Conservation (phyloP, 2,329 filamentous ascomycete species). For the Podosphaera xanthii region DNA sequence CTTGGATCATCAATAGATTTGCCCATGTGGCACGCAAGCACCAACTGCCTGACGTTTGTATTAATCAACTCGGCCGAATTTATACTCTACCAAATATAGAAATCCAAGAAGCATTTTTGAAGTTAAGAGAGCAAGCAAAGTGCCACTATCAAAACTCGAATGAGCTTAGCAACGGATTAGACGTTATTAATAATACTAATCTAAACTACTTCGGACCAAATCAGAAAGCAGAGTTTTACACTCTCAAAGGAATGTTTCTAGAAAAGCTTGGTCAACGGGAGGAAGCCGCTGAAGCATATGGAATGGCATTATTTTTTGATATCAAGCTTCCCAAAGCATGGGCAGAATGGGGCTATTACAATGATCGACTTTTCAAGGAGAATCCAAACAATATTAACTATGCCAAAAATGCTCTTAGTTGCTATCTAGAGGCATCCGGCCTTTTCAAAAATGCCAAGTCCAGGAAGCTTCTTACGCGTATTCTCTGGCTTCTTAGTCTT, state of each 20-base stretch:
- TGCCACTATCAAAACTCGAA: slow-evolving; percentile 94
- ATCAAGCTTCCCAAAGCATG: slow-evolving; percentile 89
- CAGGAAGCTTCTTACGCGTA: slow-evolving; percentile 74
- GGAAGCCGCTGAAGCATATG: slow-evolving; percentile 84
- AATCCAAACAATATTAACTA: slow-evolving; percentile 61
- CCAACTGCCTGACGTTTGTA: slow-evolving; percentile 88
- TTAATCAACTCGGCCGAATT: slow-evolving; percentile 87
- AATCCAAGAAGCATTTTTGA: slow-evolving; percentile 96
- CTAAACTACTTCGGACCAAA: slow-evolving; percentile 91
- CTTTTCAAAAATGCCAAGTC: slow-evolving; percentile 96
- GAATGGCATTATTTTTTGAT: slow-evolving; percentile 86
- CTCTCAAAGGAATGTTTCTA: slow-evolving; percentile 96
- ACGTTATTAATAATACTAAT: slow-evolving; percentile 99
- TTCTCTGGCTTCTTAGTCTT: slow-evolving; percentile 85
- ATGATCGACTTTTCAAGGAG: slow-evolving; percentile 86
- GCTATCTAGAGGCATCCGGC: slow-evolving; percentile 85
- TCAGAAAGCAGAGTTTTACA: slow-evolving; percentile 98
- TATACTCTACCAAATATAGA: slow-evolving; percentile 98
- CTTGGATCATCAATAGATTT: slow-evolving; percentile 99
- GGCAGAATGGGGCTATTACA: slow-evolving; percentile 98
- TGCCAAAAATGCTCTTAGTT: slow-evolving; percentile 80
- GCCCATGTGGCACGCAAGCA: slow-evolving; percentile 96
- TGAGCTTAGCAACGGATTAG: slow-evolving; percentile 75
- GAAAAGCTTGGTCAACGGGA: slow-evolving; percentile 79
- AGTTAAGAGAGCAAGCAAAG: slow-evolving; percentile 93